Conservation (phyloP, 2,329 filamentous ascomycete genomes). For the Colletotrichum tropicale region DNA sequence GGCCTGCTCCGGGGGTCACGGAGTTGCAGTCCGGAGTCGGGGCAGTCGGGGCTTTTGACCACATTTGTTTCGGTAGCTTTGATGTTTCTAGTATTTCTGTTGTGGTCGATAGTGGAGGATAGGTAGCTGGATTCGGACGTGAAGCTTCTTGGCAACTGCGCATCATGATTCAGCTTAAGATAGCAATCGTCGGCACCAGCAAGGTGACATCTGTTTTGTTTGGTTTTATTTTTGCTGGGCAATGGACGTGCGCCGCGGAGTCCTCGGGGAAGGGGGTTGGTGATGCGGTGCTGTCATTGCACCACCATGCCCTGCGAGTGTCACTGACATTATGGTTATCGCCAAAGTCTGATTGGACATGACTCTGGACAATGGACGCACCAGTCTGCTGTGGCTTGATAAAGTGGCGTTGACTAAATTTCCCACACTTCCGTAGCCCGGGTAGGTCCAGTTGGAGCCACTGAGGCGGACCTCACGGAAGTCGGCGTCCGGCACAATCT, state of each 20-base stretch:
- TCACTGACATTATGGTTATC: neutral
- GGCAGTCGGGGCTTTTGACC: neutral
- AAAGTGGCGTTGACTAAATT: neutral
- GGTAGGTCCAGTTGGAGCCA: too few relatives aligned
- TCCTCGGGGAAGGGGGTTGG: neutral
- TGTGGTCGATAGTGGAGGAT: neutral
- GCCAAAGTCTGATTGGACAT: neutral
- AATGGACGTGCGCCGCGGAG: neutral
- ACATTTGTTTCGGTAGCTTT: neutral
- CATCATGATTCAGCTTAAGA: constrained; percentile 2
- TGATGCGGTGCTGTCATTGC: neutral
- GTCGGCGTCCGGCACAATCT: neutral
- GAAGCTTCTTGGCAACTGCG: constrained; percentile 1
- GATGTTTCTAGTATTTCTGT: neutral
- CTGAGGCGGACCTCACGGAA: neutral
- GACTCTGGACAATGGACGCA: neutral
- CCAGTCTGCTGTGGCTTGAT: neutral
- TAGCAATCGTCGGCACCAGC: neutral
- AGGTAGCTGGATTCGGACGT: neutral
- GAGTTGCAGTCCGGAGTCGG: constrained; percentile 8
- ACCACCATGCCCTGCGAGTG: neutral
- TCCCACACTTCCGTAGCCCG: neutral
- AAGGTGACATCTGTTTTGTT: neutral
- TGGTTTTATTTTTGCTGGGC: neutral
- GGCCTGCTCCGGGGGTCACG: constrained; percentile 6